Conservation (phyloP, 2,329 filamentous ascomycete genomes). For the Nannizziopsis barbatae region DNA sequence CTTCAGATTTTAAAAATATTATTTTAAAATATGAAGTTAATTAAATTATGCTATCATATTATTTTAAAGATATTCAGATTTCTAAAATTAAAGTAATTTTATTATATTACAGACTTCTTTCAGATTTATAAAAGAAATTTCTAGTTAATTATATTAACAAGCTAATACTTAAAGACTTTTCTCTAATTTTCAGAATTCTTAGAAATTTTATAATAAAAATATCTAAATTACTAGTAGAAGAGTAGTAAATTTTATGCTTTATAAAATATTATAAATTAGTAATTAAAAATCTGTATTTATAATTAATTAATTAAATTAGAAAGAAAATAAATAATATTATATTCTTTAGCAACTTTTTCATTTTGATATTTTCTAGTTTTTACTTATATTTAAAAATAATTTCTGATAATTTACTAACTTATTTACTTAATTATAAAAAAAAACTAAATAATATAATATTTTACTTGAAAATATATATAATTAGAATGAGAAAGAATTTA, state of each 20-base stretch:
- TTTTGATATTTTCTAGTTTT: background rate
- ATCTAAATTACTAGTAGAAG: background rate
- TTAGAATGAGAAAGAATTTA: no score
- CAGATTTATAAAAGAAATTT: background rate
- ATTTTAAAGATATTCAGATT: background rate
- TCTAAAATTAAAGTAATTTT: background rate
- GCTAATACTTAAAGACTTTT: background rate
- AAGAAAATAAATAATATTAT: slow-evolving; percentile 8
- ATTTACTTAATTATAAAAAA: slow-evolving; percentile 1
- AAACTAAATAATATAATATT: slow-evolving; percentile 6
- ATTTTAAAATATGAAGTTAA: slow-evolving; percentile 2
- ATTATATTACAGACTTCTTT: background rate
- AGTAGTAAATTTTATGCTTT: slow-evolving; percentile 1
- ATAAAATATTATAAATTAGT: background rate
- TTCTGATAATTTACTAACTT: background rate
- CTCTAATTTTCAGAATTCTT: background rate
- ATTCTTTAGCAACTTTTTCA: slow-evolving; percentile 6
- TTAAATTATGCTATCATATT: background rate
- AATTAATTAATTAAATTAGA: slow-evolving; percentile 5
- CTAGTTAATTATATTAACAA: slow-evolving; percentile 6
- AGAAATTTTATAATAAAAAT: slow-evolving; percentile 6
- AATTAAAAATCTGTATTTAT: slow-evolving; percentile 7
- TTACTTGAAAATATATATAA: slow-evolving; percentile 8
- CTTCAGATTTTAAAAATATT: slow-evolving; percentile 1
- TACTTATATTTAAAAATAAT: background rate